Evolutionary conservation across 805 yeast species (phyloP).

Genomic region (Spathaspora boniae): DNA sequence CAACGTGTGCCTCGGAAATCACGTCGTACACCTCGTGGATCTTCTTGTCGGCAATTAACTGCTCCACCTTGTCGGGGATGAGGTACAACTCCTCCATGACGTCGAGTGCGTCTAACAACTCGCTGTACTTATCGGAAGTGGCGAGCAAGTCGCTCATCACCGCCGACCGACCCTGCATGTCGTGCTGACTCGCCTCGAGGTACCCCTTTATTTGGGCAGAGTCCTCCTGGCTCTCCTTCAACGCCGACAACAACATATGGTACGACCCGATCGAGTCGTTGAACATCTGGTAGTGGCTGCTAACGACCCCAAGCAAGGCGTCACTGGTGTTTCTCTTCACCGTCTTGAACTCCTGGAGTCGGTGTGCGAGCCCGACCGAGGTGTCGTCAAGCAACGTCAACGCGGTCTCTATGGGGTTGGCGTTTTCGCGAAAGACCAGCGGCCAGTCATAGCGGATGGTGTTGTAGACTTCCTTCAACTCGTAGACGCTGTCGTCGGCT

Average conservation of each 20-base stretch:
- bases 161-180: conserved; percentile 52
- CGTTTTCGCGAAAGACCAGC: conserved; percentile 38
- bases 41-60: conserved; percentile 62
- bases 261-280: conserved; percentile 84
- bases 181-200: conserved; percentile 46
- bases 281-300: conserved; percentile 78
- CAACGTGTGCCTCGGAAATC: conserved; percentile 39
- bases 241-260: conserved; percentile 60
- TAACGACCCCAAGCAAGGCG: conserved; percentile 67
- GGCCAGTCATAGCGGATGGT: conserved; percentile 44
- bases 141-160: conserved; percentile 62
- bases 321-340: conserved; percentile 54
- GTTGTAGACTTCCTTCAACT: conserved; percentile 33
- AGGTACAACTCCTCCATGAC: conserved; percentile 58
- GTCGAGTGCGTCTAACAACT: conserved; percentile 67
- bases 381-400: conserved; percentile 79
- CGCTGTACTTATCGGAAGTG: conserved; percentile 57
- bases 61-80: conserved; percentile 64
- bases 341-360: conserved; percentile 60
- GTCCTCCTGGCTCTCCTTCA: conserved; percentile 63
- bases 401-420: conserved; percentile 81
- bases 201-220: conserved; percentile 46
- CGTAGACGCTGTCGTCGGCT: conserved; percentile 27
- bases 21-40: conserved; percentile 63
- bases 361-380: conserved; percentile 85